These are phyloP conservation scores for Colletotrichum tropicicola DNA, from an alignment of 2,329 filamentous ascomycete genomes.

Conservation along the genomic window DNA sequence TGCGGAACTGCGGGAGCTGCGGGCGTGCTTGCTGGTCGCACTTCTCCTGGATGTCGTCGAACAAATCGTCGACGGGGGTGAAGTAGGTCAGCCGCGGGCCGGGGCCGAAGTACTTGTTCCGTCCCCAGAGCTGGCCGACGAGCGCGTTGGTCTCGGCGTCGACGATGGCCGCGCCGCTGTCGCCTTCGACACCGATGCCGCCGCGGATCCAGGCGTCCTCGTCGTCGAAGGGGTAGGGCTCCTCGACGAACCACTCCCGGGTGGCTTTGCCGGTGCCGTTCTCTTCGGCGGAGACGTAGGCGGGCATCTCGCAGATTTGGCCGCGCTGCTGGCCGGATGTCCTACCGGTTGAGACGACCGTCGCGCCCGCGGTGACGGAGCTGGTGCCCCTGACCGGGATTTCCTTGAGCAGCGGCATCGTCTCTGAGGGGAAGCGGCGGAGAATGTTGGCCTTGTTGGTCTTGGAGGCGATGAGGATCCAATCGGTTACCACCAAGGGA, in stretches of 20 bases:
- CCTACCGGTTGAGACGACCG: slow-evolving; percentile 50
- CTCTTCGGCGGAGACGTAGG: slow-evolving; percentile 47
- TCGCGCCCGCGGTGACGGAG: slow-evolving; percentile 43
- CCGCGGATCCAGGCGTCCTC: slow-evolving; percentile 55
- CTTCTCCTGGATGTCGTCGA: slow-evolving; percentile 56
- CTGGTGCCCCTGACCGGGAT: slow-evolving; percentile 41
- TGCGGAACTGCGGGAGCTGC: slow-evolving; percentile 49
- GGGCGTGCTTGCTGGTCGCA: slow-evolving; percentile 50
- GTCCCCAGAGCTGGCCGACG: slow-evolving; percentile 54
- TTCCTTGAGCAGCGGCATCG: slow-evolving; percentile 41
- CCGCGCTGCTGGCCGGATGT: slow-evolving; percentile 54
- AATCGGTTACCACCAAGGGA: slow-evolving; percentile 53
- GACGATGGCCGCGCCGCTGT: slow-evolving; percentile 54
- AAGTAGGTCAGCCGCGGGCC: slow-evolving; percentile 53
- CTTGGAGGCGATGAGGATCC: slow-evolving; percentile 49
- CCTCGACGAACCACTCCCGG: slow-evolving; percentile 56
- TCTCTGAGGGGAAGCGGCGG: slow-evolving; percentile 48
- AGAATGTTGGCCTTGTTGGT: slow-evolving; percentile 49
- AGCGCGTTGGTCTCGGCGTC: slow-evolving; percentile 48
- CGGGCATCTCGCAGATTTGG: slow-evolving; percentile 52
- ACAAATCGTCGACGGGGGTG: slow-evolving; percentile 52
- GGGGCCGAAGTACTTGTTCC: slow-evolving; percentile 52
- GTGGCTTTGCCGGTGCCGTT: slow-evolving; percentile 53
- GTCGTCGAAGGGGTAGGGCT: slow-evolving; percentile 45
- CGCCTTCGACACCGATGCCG: slow-evolving; percentile 54